Percentiles rank a stretch among this genome's conserved stretches.
Conservation (phyloP, 129 eudicot species). For the Flaveria robusta region DNA sequence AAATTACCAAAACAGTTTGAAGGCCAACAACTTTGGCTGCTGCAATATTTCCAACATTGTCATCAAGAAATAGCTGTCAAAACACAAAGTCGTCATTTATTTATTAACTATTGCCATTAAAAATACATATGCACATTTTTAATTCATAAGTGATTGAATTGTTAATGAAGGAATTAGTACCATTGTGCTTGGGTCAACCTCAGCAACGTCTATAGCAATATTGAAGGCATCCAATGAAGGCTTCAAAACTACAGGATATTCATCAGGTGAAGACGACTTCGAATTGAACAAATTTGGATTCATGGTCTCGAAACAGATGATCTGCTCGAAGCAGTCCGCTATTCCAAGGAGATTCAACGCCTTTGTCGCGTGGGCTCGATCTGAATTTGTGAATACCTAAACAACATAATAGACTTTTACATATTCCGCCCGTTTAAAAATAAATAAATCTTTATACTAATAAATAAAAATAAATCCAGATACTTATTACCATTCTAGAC, state of each 20-base stretch:
- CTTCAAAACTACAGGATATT: constrained; percentile 75
- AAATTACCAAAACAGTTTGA: constrained; percentile 72
- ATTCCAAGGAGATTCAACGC: constrained; percentile 75
- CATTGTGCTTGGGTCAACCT: constrained; percentile 78
- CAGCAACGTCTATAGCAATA: constrained; percentile 65
- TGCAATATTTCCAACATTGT: constrained; percentile 66
- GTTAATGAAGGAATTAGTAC: constrained; percentile 36
- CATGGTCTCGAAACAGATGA: constrained; percentile 89
- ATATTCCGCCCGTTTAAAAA: too few relatives aligned
- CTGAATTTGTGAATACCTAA: constrained; percentile 94
- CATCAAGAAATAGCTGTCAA: constrained; percentile 80
- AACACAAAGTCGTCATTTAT: constrained; percentile 26
- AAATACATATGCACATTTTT: too few relatives aligned
- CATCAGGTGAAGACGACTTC: constrained; percentile 59
- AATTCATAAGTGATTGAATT: too few relatives aligned
- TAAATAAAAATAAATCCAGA: too few relatives aligned
- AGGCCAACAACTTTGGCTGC: constrained; percentile 82
- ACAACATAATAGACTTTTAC: neutral
- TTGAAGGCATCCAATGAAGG: constrained; percentile 79
- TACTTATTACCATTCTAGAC: too few relatives aligned
- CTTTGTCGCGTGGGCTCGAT: constrained; percentile 72
- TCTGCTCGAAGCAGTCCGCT: constrained; percentile 74
- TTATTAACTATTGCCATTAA: neutral
- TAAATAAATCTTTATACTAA: too few relatives aligned
- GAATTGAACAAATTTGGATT: constrained; percentile 61